Base-by-base conservation (phyloP, 2,329 filamentous ascomycete genomes). In the Xylariaceae sp. region DNA sequence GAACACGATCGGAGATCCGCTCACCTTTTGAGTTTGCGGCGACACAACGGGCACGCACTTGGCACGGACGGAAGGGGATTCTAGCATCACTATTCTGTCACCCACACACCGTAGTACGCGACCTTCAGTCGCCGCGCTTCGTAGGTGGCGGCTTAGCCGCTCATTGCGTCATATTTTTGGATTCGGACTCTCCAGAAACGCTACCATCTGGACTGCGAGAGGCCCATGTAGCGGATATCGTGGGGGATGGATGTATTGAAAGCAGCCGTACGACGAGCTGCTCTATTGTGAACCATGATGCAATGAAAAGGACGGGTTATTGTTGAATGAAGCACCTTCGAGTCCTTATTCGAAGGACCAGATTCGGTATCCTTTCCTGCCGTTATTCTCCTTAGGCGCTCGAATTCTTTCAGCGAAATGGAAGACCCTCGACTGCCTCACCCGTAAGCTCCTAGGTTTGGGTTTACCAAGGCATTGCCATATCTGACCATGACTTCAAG, bases 401-500 rank as follows among this genome's bases (percentile, higher is more conserved):
- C 15, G 3, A 30, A 1, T 34, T 21, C 32, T 19, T 21, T 13
- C 18, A 21, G 40, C 49, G 29, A 16, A 12, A 67, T 67, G 65
- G 56, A 58, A 41, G 49, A 56, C 5, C 48, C 19, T 40, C 53
- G 18, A 45, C 32, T 26, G 29, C 53, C 58, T 16, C 67, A 69
- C 46, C 67, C 66, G 67, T 69, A 61, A 62, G 67, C 58, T 41
- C 29, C 9, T 34, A 1, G 16, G 30, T n/a, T 6, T 4, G 16
- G 29, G 22, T 30, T 22, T 10, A 2, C 10, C 13, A 10, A 26
- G 26, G 7, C 10, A 34, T 16, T n/a, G 5, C 2, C 10, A 8
- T 42, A 2, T 49, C 32, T 47, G 12, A 37, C 8, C 4, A 26
- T 40, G 13, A 3, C 18, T 16, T 19, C 5, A 57, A 80, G 78